These are phyloP conservation scores for Marvania coccoides DNA, from an alignment of 139 green algal species.

Conservation along the genomic window DNA sequence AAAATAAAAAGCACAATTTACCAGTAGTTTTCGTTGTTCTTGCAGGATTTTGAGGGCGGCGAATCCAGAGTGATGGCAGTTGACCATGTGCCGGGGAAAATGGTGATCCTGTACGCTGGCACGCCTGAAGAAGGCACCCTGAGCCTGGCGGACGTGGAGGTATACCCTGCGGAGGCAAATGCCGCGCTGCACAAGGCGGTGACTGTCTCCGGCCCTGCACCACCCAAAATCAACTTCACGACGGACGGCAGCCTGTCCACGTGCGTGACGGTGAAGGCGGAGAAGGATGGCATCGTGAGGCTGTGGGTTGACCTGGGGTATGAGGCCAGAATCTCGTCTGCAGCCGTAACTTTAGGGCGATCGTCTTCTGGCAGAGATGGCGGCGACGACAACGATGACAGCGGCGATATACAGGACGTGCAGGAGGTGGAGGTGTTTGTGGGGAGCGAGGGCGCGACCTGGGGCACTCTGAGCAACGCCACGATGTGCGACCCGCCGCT, in stretches of 20 bases:
- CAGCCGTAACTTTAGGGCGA: not conserved
- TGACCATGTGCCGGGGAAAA: not conserved
- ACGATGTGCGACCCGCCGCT: not conserved
- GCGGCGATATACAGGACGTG: no score
- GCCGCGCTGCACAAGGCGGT: conserved; percentile 10
- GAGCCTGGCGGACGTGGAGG: conserved; percentile 14
- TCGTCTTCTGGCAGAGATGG: not conserved
- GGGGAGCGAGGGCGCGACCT: not conserved
- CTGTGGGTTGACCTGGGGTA: not conserved
- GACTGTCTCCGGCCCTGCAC: not conserved
- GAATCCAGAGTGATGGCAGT: conserved; percentile 3
- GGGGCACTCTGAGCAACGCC: not conserved
- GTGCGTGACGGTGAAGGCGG: not conserved
- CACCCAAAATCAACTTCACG: not conserved
- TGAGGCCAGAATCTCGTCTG: no score
- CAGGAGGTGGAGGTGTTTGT: not conserved
- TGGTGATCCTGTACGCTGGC: conserved; percentile 18
- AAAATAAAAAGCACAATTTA: no score
- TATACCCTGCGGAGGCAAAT: conserved; percentile 21
- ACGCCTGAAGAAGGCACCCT: not conserved
- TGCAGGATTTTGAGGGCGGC: not conserved
- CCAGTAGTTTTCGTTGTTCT: no score
- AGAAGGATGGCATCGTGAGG: not conserved
- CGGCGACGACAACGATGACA: not conserved
- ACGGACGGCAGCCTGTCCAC: not conserved